Evolutionary conservation across 2,329 filamentous ascomycete genomes (phyloP).

Genomic region (Xylaria hypoxylon): DNA sequence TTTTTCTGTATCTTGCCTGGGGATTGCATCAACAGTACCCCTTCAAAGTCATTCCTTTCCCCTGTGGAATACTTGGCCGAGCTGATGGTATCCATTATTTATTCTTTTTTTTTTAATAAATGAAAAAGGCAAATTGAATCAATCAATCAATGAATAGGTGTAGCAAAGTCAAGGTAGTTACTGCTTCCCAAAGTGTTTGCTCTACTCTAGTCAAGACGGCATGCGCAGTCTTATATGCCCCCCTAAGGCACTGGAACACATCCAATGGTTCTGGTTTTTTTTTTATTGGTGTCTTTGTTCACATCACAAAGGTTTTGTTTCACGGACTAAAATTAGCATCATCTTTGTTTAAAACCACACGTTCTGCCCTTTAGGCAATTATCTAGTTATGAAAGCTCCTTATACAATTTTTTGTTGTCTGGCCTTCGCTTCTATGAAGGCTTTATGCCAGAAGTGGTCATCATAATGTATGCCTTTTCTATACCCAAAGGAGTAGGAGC

Average conservation of each 20-base stretch:
- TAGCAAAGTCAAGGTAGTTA: neutral
- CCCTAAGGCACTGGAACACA: neutral
- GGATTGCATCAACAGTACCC: neutral
- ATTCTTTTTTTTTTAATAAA: neutral
- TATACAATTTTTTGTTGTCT: slow-evolving; percentile 14
- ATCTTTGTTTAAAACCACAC: slow-evolving; percentile 4
- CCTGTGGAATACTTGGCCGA: neutral
- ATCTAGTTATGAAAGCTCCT: no score
- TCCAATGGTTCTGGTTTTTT: neutral
- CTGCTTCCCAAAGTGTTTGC: neutral
- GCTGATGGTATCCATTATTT: slow-evolving; percentile 3
- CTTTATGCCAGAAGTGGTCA: neutral
- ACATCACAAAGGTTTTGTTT: neutral
- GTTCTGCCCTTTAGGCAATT: no score
- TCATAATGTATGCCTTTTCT: neutral
- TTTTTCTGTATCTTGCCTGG: neutral
- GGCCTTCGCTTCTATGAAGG: neutral
- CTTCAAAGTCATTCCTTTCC: neutral
- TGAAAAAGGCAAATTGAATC: neutral
- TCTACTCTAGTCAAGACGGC: neutral
- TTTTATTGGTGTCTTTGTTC: slow-evolving; percentile 16
- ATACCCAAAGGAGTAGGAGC: neutral
- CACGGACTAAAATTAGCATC: neutral
- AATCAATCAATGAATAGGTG: no score
- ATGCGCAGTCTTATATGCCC: slow-evolving; percentile 26